phyloP scores from a whole-genome alignment of 805 yeast genomes.

The Yarrowia yakushimensis region DNA sequence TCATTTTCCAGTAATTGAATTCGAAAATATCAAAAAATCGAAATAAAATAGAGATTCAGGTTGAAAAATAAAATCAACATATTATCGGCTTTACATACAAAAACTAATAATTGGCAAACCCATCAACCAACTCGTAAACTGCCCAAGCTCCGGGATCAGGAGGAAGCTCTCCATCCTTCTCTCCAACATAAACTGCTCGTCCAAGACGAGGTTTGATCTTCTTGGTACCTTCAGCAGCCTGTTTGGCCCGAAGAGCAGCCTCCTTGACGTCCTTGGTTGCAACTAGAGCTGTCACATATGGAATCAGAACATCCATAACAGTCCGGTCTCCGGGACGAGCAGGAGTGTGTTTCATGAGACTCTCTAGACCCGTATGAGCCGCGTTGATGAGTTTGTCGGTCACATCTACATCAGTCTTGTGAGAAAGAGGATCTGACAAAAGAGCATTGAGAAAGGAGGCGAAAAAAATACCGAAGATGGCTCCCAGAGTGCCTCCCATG shows the following conservation, averaged over 20 bases:
- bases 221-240: conserved; percentile 75
- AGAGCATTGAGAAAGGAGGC: conserved; percentile 62
- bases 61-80: too few relatives aligned
- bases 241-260: conserved; percentile 65
- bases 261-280: conserved; percentile 49
- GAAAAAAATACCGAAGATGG: conserved; percentile 78
- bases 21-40: too few relatives aligned
- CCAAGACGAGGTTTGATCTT: conserved; percentile 81
- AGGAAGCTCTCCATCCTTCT: conserved; percentile 29
- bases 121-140: conserved; percentile 55
- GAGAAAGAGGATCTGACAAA: not conserved
- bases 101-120: conserved; percentile 33
- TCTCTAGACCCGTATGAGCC: conserved; percentile 54
- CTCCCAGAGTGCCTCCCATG: conserved; percentile 98
- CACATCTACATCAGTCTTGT: not conserved
- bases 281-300: conserved; percentile 66
- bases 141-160: conserved; percentile 48
- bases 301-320: conserved; percentile 81
- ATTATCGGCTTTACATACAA: too few relatives aligned
- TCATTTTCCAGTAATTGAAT: too few relatives aligned
- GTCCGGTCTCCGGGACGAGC: conserved; percentile 90
- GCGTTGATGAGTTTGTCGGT: conserved; percentile 33
- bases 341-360: conserved; percentile 78
- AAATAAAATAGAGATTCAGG: too few relatives aligned
- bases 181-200: conserved; percentile 84